A percentile compares a stretch with the other conserved stretches of the same genome.
These are phyloP conservation scores for Apiospora saccharicola DNA, from an alignment of 2,329 filamentous ascomycete genomes.

Conservation along the genomic window DNA sequence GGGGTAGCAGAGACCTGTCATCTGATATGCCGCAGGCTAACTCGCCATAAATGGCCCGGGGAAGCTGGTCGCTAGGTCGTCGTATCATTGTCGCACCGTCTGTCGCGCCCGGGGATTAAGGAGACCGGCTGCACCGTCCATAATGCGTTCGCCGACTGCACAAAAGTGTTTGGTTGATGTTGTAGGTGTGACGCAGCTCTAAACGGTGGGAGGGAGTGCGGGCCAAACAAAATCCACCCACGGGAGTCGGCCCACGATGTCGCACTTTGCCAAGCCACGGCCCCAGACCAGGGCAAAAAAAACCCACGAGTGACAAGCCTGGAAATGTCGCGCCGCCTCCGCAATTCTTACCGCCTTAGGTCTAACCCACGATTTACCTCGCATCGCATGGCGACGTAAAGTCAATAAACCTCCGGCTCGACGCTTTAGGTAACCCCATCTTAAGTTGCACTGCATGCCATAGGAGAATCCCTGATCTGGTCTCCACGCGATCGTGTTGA, in stretches of 20 bases:
- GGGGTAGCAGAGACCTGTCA: not conserved
- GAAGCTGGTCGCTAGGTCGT: not conserved
- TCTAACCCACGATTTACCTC: slow-evolving; percentile 9
- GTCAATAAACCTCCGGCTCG: not conserved
- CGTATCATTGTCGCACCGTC: slow-evolving; percentile 17
- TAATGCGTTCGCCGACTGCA: not conserved
- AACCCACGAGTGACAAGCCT: slow-evolving; percentile 19
- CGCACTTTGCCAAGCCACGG: slow-evolving; percentile 13
- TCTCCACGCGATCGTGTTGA: not conserved
- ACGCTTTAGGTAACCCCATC: not conserved
- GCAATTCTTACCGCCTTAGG: not conserved
- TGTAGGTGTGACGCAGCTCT: not conserved
- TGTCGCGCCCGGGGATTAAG: not conserved
- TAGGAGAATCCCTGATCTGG: not conserved
- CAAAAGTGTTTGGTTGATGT: not conserved
- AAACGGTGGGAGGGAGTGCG: too few species aligned
- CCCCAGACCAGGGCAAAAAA: not conserved
- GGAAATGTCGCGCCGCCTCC: not conserved
- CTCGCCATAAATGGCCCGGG: not conserved
- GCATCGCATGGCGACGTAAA: not conserved
- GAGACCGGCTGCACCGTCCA: not conserved
- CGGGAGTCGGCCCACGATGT: not conserved
- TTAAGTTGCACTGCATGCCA: not conserved
- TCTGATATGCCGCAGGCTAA: not conserved
- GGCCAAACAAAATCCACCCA: not conserved